phyloP scores from a whole-genome alignment of 768 basidiomycete species.

The Daedaleopsis nitida region DNA sequence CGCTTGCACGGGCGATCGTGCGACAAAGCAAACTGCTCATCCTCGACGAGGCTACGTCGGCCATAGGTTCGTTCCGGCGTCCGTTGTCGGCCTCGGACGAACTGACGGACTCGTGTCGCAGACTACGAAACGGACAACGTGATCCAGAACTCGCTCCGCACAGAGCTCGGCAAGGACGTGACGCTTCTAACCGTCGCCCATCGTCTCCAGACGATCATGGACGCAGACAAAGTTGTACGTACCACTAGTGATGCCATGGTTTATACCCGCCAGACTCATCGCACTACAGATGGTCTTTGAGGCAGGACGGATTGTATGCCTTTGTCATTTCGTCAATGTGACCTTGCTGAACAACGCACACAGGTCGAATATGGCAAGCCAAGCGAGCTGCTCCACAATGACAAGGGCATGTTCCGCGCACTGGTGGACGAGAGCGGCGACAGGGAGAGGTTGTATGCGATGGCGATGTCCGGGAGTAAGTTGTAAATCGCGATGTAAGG shows the following conservation, averaged over 20 bases:
- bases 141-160: conserved; percentile 46
- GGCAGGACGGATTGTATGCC: conserved; percentile 41
- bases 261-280: not conserved
- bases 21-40: conserved; percentile 46
- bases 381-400: conserved; percentile 43
- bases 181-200: conserved; percentile 53
- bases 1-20: conserved; percentile 46
- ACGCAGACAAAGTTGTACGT: conserved; percentile 57
- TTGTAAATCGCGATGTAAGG: too few species aligned
- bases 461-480: too few species aligned
- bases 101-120: not conserved
- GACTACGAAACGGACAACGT: conserved; percentile 48
- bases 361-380: conserved; percentile 40
- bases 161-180: conserved; percentile 38
- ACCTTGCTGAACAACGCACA: not conserved
- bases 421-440: conserved; percentile 45
- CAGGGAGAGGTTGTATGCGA: conserved; percentile 35
- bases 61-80: conserved; percentile 21
- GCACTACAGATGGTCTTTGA: conserved; percentile 45
- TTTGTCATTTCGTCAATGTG: not conserved
- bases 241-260: not conserved
- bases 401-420: conserved; percentile 36
- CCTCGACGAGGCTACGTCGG: conserved; percentile 43
- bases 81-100: too few species aligned
- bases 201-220: conserved; percentile 45